Conservation (phyloP, 2,329 filamentous ascomycete species). For the Fusarium xylarioides region DNA sequence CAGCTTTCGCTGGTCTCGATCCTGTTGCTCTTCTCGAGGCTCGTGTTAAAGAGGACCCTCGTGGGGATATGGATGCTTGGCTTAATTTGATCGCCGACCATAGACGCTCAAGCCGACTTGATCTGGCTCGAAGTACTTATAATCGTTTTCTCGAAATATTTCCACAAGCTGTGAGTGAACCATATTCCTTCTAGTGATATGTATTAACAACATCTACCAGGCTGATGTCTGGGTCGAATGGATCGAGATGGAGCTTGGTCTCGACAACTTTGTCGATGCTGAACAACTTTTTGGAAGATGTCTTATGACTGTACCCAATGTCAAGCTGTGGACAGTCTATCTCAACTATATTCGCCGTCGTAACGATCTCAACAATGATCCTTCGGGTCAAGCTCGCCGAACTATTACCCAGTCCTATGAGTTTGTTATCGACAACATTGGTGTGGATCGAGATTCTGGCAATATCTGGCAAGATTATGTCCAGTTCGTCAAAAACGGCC, state of each 20-base stretch:
- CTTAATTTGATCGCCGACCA: constrained; percentile 85
- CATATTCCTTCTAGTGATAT: background rate
- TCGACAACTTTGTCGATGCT: constrained; percentile 82
- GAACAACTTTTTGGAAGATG: constrained; percentile 86
- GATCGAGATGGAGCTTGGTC: constrained; percentile 86
- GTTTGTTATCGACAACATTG: constrained; percentile 88
- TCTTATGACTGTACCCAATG: constrained; percentile 80
- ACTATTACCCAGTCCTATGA: constrained; percentile 90
- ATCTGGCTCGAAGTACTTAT: constrained; percentile 82
- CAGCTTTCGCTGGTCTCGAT: constrained; percentile 63
- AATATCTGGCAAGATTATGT: constrained; percentile 95
- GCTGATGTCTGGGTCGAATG: constrained; percentile 92
- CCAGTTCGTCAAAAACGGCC: constrained; percentile 88
- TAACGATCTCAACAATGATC: constrained; percentile 84
- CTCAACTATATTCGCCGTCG: constrained; percentile 93
- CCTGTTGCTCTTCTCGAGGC: constrained; percentile 85
- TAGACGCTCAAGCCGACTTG: constrained; percentile 80
- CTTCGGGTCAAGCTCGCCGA: constrained; percentile 77
- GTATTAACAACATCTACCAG: constrained; percentile 59
- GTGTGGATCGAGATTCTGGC: constrained; percentile 89
- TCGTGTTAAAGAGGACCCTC: constrained; percentile 89
- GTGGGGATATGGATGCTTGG: constrained; percentile 94
- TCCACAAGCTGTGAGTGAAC: constrained; percentile 82
- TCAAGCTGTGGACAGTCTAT: constrained; percentile 91
- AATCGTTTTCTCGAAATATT: constrained; percentile 89